Base-by-base conservation (phyloP, 2,329 filamentous ascomycete species). In the Waltergamsia citrina region DNA sequence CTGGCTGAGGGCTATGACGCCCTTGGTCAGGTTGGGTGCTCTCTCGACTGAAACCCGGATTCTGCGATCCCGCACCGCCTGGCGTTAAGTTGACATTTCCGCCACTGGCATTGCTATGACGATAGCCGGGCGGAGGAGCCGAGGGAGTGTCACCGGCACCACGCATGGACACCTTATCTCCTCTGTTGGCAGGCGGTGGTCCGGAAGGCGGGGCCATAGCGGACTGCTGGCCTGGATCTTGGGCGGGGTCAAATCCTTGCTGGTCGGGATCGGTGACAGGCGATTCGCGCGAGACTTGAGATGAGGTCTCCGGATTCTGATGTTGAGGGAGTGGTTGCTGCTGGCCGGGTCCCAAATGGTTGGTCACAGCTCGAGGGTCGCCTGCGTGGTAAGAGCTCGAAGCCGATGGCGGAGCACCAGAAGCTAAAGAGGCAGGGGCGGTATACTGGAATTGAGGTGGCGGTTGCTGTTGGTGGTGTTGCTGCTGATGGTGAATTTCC, bases 281-380 rank as follows among this genome's bases (percentile, higher is more conserved):
- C 22, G 74, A 78, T 38, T 80, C 76, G 61, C 71, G 66, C 49
- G 76, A 80, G 43, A 75, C 51, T 52, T 78, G 74, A 6, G 74
- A 79, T 24, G 74, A 53, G 5, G 74, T 76, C 51, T 80, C 75
- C 19, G 71, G 57, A 46, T 75, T 78, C 36, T 52, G 56, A 35
- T 52, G 51, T 29, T 21, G 19, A 7, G 27, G 22, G 6, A 17
- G 28, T 55, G 57, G 24, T 40, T 34, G 33, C 17, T 34, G 33
- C 12, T 32, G 31, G 23, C 29, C 21, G 29, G 34, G 25, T 41
- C 44, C 52, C 34, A 59, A 48, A 35, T 61, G 56, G 25, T 51
- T 51, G n/a, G 56, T 48, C 39, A 51, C 51, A 26, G 52, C 43
- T 34, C 50, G 57, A 38, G 56, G 49, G 30, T 53, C 57, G 19